Evolutionary conservation across 768 basidiomycete genomes (phyloP), one percentile per base, ranked within the genome.

Genomic region (Panaeolus papilionaceus): DNA sequence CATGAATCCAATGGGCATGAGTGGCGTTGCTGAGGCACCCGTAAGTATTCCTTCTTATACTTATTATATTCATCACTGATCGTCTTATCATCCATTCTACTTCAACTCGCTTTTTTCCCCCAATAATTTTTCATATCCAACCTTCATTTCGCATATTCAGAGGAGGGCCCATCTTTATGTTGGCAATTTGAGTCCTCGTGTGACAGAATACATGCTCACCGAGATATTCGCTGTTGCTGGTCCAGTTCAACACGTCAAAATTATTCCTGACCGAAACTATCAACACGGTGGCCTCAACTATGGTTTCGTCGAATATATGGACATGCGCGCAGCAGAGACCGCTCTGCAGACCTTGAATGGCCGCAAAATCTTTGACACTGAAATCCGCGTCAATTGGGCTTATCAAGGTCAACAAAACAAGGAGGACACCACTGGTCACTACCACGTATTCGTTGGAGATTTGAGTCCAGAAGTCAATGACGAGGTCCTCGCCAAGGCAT

Each of bases 271-370:
- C 84, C 91, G 96, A 74, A 98, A 98, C 85, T 98, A 96, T 79
- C 96, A 98, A 80, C 98, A 99, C 77, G 98, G 96, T 66, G 98
- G 98, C 69, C 92, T 98, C 80, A 99, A 99, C 85, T 99, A 99
- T 76, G 98, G 98, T 73, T 99, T 96, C 81, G 96, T 99, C 79
- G 98, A 99, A 81, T 99, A 98, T 83, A 92, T 94, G 79, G 96
- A 98, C 79, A 96, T 99, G 94, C 92, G 95, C 70, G 94, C 96
- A 42, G 98, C 98, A 42, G 98, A 99, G 82, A 98, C 98, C 62
- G 98, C 98, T n/a, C 85, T 99, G 40, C 93, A 96, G 81, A 98
- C 98, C 51, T 88, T 99, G 74, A 99, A 99, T 78, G 98, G 98
- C 58, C 93, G 98, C 77, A 98, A 98, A 85, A 99, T 99, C 75